These are phyloP conservation scores for Pleurotus djamor DNA, from an alignment of 768 basidiomycete species.

Conservation along the genomic window DNA sequence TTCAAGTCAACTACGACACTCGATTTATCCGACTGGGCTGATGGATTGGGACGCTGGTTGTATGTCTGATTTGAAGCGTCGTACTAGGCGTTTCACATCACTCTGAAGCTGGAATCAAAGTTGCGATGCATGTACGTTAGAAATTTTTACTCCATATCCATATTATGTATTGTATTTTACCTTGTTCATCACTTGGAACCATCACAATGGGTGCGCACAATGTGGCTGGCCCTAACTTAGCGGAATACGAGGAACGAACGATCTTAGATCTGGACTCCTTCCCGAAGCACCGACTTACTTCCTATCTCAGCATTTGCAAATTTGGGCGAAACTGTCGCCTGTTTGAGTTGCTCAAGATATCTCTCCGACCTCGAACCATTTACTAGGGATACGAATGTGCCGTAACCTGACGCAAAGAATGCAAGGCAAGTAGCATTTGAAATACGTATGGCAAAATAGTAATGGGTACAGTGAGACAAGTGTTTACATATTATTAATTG, in stretches of 20 bases:
- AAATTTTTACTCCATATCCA: neutral
- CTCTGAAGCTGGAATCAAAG: neutral
- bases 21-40: conserved; percentile 10
- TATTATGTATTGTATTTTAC: neutral
- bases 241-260: neutral
- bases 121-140: neutral
- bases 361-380: neutral
- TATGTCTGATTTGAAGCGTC: conserved; percentile 5
- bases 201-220: neutral
- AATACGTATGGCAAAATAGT: neutral
- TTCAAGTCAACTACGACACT: conserved; percentile 1
- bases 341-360: too few relatives aligned
- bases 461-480: neutral
- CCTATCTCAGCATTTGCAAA: neutral
- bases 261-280: neutral
- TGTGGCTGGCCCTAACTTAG: neutral
- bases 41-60: conserved; percentile 13
- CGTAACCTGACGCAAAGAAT: neutral
- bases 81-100: neutral
- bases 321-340: too few relatives aligned
- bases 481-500: conserved; percentile 1
- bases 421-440: neutral
- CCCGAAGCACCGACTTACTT: neutral
- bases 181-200: neutral
- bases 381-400: neutral